Base-by-base conservation (phyloP, 192 early-diverging fungal species). In the Coemansia sp. region DNA sequence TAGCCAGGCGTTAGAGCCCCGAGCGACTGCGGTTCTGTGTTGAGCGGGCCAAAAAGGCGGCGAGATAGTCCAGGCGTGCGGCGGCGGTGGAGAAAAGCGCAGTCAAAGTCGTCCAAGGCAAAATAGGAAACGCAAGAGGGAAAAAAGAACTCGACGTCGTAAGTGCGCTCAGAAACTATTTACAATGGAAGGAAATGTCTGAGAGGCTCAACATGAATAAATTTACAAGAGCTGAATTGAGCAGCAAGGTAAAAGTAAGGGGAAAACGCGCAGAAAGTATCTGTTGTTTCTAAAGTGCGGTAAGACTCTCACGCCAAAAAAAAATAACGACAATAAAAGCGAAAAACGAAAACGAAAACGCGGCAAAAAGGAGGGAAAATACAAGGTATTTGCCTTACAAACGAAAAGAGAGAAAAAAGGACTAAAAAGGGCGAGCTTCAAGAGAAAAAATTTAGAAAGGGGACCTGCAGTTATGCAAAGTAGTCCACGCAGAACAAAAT, bases 261-360 rank as follows among this genome's bases (percentile, higher is more conserved):
- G 31, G 31, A 31, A 31, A 18, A 13, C 53, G 16, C 16, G 53
- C 53, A 14, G 31, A 55, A 21, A 24, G 5, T 45, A n/a, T n/a
- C n/a, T n/a, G 50, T 53, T 31, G 24, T 13, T 53, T 16, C 46
- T 16, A 14, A 20, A 33, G 56, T 21, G 34, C 46, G 63, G 63
- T 36, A 53, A 65, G 51, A 53, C 63, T 58, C 63, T 58, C 56
- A n/a, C 56, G 20, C n/a, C 18, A 33, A 3, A 36, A 55, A 53
- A 55, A 9, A 33, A 56, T 45, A 42, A 18, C n/a, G 36, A 64
- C 51, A 64, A 64, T 55, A 31, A 28, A 26, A 26, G 11, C 14
- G 24, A 55, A 13, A 24, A 28, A 0, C 3, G 16, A 31, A 55
- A 55, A 55, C 26, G n/a, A n/a, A n/a, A 13, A 26, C 24, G 51